phyloP scores from a whole-genome alignment of 352 stramenopile species.

The Globisporangium spinosum region DNA sequence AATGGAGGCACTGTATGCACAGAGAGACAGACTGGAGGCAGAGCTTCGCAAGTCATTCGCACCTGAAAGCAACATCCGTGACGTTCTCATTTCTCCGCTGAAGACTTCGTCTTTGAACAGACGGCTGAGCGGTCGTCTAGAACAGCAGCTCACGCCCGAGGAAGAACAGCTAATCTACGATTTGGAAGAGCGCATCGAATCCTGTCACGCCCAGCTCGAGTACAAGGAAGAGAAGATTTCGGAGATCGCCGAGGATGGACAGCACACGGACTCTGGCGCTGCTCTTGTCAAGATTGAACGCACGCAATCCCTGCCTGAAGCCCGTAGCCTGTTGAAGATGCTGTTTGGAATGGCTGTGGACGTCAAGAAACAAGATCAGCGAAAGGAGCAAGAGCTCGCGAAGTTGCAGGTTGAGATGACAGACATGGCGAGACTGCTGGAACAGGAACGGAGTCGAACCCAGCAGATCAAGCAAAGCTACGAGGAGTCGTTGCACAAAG shows the following conservation, averaged over 20 bases:
- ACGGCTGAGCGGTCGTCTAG: constrained; percentile 38
- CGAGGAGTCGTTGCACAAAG: constrained; percentile 77
- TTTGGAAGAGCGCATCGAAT: constrained; percentile 84
- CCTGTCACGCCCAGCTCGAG: constrained; percentile 79
- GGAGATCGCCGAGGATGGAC: constrained; percentile 62
- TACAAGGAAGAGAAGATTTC: constrained; percentile 90
- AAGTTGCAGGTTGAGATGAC: constrained; percentile 72
- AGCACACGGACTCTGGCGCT: constrained; percentile 34
- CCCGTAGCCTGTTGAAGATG: constrained; percentile 77
- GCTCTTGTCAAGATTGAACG: constrained; percentile 78
- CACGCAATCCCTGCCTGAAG: constrained; percentile 79
- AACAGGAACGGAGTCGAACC: constrained; percentile 71
- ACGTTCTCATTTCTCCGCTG: constrained; percentile 75
- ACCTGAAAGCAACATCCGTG: constrained; percentile 61
- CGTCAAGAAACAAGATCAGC: constrained; percentile 84
- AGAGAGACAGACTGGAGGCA: constrained; percentile 65
- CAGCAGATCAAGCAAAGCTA: constrained; percentile 81
- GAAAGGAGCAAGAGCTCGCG: constrained; percentile 71
- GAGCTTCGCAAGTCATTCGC: constrained; percentile 66
- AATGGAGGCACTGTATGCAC: constrained; percentile 76
- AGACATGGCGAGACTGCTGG: constrained; percentile 53
- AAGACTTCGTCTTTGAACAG: constrained; percentile 41
- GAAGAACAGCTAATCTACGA: constrained; percentile 82
- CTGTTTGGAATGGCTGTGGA: constrained; percentile 86
- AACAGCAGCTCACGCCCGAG: constrained; percentile 65